These are phyloP conservation scores for Gaertneriomyces semiglobifer DNA, from an alignment of 192 early-diverging fungal genomes.

Conservation along the genomic window DNA sequence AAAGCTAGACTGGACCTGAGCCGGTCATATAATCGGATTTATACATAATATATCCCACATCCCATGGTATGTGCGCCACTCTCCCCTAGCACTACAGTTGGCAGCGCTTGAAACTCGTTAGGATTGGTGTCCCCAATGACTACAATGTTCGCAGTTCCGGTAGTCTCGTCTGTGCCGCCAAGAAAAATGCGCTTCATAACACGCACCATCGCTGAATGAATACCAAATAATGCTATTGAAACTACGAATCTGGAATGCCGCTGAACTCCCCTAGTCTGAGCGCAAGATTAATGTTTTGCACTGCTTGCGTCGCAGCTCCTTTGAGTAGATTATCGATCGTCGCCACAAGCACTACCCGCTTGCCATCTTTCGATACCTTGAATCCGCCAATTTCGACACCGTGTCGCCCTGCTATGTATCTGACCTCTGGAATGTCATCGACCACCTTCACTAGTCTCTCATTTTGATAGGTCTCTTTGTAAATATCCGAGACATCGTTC, in stretches of 20 bases:
- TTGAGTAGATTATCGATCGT: conserved; percentile 97
- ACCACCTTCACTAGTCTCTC: conserved; percentile 83
- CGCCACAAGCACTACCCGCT: conserved; percentile 82
- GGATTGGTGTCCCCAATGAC: too few relatives aligned
- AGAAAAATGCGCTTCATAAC: too few relatives aligned
- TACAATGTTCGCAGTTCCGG: too few relatives aligned
- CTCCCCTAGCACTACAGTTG: too few relatives aligned
- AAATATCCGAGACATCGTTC: conserved; percentile 69
- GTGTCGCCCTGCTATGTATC: conserved; percentile 86
- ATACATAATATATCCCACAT: too few relatives aligned
- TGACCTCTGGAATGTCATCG: conserved; percentile 75
- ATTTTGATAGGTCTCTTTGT: conserved; percentile 63
- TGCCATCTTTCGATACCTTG: conserved; percentile 65
- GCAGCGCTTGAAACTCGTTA: too few relatives aligned
- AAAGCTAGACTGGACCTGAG: too few relatives aligned
- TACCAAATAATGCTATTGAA: not conserved
- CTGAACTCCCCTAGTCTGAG: conserved; percentile 84
- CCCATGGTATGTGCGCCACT: too few relatives aligned
- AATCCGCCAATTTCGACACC: conserved; percentile 91
- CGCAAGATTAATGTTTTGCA: conserved; percentile 89
- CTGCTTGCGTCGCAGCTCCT: conserved; percentile 97
- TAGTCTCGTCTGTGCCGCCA: too few relatives aligned
- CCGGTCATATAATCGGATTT: too few relatives aligned
- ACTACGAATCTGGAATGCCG: conserved; percentile 66
- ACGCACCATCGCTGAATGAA: not conserved